Evolutionary conservation across 2,329 filamentous ascomycete species (phyloP).

Genomic region (Aspergillus japonicus): DNA sequence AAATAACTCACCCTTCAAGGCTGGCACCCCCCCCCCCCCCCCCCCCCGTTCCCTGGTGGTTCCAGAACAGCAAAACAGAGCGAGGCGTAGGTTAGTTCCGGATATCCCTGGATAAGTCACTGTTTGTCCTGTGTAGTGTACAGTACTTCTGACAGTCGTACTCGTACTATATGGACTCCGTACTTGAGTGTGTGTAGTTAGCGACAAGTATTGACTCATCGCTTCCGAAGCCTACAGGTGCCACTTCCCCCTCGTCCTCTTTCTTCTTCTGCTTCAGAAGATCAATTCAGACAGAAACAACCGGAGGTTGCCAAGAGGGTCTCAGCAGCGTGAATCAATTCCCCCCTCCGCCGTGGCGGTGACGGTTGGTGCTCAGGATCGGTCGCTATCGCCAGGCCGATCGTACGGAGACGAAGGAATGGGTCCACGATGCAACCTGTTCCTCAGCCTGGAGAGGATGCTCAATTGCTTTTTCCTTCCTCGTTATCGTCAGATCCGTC

Average conservation of each 20-base stretch:
- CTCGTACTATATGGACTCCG: too few relatives aligned
- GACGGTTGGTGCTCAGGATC: constrained; percentile 5
- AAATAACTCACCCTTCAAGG: constrained; percentile 8
- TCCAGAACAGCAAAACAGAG: too few relatives aligned
- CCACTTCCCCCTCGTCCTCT: background rate
- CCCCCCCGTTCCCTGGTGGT: too few relatives aligned
- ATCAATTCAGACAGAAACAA: background rate
- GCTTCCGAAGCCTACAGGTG: background rate
- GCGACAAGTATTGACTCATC: too few relatives aligned
- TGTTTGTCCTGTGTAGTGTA: too few relatives aligned
- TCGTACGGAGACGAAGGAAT: constrained; percentile 6
- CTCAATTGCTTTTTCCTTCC: constrained; percentile 10
- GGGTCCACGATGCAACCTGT: constrained; percentile 10
- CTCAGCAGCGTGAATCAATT: background rate
- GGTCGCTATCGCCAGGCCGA: constrained; percentile 2
- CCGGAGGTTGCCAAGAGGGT: background rate
- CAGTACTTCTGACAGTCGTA: too few relatives aligned
- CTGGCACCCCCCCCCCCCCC: too few relatives aligned
- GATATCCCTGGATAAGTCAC: too few relatives aligned
- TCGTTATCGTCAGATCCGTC: constrained; percentile 4
- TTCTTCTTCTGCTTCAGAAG: too few relatives aligned
- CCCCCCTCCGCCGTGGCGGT: constrained; percentile 12
- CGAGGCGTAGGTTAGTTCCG: too few relatives aligned
- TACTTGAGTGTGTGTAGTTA: background rate
- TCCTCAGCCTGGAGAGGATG: background rate